Evolutionary conservation across 495 filamentous ascomycete species (phyloP).

Genomic region (Daldinia caldariorum): DNA sequence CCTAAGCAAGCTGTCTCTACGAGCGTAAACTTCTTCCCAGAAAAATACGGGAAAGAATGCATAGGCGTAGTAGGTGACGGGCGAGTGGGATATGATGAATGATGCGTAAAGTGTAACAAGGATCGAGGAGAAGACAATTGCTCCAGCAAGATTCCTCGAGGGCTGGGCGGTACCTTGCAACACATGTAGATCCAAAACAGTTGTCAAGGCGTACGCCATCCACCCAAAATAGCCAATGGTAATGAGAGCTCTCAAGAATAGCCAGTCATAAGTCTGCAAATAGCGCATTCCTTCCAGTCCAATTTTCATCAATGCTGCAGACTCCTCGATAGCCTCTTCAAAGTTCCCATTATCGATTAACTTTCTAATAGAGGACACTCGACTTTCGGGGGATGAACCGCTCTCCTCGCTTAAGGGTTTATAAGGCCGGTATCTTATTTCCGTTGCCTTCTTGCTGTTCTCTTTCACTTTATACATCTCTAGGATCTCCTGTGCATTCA

Average conservation of each 20-base stretch:
- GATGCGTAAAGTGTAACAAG: conserved; percentile 79
- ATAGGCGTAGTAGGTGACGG: conserved; percentile 90
- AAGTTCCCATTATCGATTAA: conserved; percentile 73
- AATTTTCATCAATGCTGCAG: conserved; percentile 76
- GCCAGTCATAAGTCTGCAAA: conserved; percentile 94
- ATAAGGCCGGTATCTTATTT: conserved; percentile 82
- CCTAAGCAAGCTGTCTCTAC: conserved; percentile 72
- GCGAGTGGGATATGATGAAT: conserved; percentile 80
- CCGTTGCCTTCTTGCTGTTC: conserved; percentile 76
- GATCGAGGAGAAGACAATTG: conserved; percentile 76
- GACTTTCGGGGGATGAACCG: conserved; percentile 70
- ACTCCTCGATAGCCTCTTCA: conserved; percentile 78
- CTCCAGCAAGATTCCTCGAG: conserved; percentile 68
- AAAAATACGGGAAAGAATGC: conserved; percentile 91
- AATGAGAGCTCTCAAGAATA: conserved; percentile 93
- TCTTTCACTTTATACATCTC: conserved; percentile 99
- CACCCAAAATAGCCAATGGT: conserved; percentile 95
- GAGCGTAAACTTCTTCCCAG: conserved; percentile 95
- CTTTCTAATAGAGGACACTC: conserved; percentile 71
- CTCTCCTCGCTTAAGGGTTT: conserved; percentile 63
- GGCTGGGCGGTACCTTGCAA: conserved; percentile 75
- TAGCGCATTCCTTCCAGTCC: conserved; percentile 90
- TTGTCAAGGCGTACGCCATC: conserved; percentile 94
- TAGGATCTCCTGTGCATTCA: conserved; percentile 87
- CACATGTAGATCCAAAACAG: conserved; percentile 89